Evolutionary conservation across 805 yeast species (phyloP), one percentile per base, ranked within the genome.

Genomic region (Teunomyces kruisii): DNA sequence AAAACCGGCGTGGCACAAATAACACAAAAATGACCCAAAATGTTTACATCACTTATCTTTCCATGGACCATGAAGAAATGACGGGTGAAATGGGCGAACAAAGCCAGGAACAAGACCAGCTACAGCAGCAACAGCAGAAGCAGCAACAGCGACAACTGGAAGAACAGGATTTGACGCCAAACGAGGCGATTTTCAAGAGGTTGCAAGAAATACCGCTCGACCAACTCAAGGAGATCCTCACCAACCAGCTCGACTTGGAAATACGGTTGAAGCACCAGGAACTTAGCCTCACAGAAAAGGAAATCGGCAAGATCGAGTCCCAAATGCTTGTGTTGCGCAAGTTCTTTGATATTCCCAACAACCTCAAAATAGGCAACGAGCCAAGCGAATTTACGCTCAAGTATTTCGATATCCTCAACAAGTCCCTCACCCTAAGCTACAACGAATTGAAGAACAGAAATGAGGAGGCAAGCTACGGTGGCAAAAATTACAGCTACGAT

Each of bases 191-290:
- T 12, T 15, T 39, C 14, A 35, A 44, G 29, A 39, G 49, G 4
- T 43, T 51, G 12, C 30, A 44, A 9, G 41, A 43, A 13, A 42
- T 51, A 5, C 53, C 52, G 3, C 35, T 49, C 4, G 46, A 62
- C 64, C 16, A 72, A 62, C 46, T 61, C 60, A 58, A 63, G 51
- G 65, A 64, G 38, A 61, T 68, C 30, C 57, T 73, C 36, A 59
- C 67, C 41, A 67, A 76, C 46, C 81, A 80, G 51, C 64, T 83
- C 14, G 84, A 83, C 56, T 56, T 82, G 37, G 87, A 83, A 52
- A 79, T 83, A 9, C 55, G 84, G 24, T 61, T 83, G 40, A 82
- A 80, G 44, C 84, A 82, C 59, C 72, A 76, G 46, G 87, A 84
- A 57, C 57, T 75, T 37, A 65, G 70, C 31, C 58, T 74, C 15